Conservation (phyloP, 176 grass and related monocot genomes). For the Metroxylon sagu region DNA sequence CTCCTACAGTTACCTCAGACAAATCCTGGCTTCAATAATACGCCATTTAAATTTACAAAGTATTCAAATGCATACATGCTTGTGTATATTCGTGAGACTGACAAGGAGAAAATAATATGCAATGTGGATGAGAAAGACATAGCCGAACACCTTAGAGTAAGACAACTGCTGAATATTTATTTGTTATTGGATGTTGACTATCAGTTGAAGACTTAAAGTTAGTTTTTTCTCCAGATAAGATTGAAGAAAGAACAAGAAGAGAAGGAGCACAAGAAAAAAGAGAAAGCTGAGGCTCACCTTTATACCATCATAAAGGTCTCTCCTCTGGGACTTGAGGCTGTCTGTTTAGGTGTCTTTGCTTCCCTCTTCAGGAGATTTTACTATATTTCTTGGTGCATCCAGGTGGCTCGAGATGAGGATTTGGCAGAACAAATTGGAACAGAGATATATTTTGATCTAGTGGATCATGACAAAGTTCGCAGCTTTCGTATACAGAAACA, state of each 20-base stretch:
- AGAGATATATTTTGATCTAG: conserved; percentile 45
- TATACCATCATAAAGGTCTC: conserved; percentile 61
- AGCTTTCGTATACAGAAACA: conserved; percentile 47
- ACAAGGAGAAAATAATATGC: conserved; percentile 59
- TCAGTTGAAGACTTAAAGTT: neutral
- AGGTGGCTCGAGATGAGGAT: conserved; percentile 51
- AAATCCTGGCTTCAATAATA: conserved; percentile 53
- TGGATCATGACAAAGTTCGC: conserved; percentile 58
- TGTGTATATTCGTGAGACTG: conserved; percentile 69
- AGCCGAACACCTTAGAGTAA: conserved; percentile 60
- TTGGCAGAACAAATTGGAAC: conserved; percentile 58
- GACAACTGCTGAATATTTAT: neutral
- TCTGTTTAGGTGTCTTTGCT: neutral
- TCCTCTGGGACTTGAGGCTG: neutral
- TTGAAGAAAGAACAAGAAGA: conserved; percentile 70
- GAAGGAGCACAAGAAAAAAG: conserved; percentile 60
- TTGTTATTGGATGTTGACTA: neutral
- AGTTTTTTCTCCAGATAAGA: conserved; percentile 33
- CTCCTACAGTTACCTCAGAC: conserved; percentile 44
- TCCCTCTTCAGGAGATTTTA: conserved; percentile 15
- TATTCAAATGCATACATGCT: conserved; percentile 87
- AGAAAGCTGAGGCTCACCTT: conserved; percentile 80
- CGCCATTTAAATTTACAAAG: conserved; percentile 61
- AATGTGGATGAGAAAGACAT: conserved; percentile 63
- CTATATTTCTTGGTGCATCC: conserved; percentile 6